These are phyloP conservation scores for Tetradesmus lagerheimii DNA, from an alignment of 139 green algal genomes.

Conservation along the genomic window DNA sequence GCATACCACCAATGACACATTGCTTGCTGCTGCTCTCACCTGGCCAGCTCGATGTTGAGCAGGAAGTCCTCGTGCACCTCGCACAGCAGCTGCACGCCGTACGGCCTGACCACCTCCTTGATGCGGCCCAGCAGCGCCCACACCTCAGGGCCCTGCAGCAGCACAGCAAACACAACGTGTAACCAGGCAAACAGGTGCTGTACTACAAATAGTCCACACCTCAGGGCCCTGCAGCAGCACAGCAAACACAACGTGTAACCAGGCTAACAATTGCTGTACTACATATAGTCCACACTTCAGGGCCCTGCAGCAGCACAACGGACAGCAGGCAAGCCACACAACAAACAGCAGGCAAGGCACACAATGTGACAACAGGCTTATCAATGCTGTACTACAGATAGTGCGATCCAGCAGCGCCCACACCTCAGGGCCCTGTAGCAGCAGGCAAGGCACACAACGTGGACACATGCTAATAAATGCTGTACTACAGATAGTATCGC, in stretches of 20 bases:
- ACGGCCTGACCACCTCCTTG: conserved; percentile 32
- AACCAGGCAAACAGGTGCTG: no score
- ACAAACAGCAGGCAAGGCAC: no score
- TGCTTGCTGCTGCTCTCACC: neutral
- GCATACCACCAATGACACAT: no score
- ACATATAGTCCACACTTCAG: no score
- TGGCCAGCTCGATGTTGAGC: conserved; percentile 58
- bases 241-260: neutral
- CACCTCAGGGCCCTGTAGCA: no score
- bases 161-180: neutral
- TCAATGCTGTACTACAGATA: no score
- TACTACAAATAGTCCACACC: no score
- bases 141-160: conserved; percentile 55
- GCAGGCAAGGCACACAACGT: neutral
- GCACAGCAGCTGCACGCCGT: conserved; percentile 60
- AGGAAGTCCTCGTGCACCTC: conserved; percentile 66
- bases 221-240: neutral
- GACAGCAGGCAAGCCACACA: no score
- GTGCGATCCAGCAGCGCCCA: conserved; percentile 52
- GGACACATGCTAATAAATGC: no score
- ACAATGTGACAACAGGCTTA: neutral
- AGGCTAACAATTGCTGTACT: no score
- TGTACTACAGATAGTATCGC: no score
- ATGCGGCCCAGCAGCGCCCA: conserved; percentile 56
- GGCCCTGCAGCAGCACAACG: neutral